Conservation (phyloP, 2,329 filamentous ascomycete species). For the Seiridium unicorne region DNA sequence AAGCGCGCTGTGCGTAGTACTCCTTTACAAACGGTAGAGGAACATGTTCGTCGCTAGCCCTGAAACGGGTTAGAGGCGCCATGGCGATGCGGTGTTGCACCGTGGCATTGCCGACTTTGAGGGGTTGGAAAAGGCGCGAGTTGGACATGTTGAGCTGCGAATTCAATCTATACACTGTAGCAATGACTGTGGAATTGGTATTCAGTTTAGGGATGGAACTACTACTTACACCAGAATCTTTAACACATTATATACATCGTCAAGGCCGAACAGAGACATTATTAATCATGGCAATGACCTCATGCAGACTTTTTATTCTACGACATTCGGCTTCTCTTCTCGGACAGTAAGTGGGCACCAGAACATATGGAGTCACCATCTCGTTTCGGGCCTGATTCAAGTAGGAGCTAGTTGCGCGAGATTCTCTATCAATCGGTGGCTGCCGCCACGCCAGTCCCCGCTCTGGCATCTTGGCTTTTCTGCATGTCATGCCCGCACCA, state of each 20-base stretch:
- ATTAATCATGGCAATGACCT: background rate
- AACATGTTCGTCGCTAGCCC: conserved; percentile 41
- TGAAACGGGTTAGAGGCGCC: conserved; percentile 51
- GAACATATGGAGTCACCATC: no score
- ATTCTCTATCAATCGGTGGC: no score
- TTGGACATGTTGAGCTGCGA: background rate
- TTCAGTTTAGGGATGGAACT: background rate
- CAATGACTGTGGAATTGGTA: no score
- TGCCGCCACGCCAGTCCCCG: no score
- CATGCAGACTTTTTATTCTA: background rate
- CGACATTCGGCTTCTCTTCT: background rate
- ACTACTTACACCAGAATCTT: background rate
- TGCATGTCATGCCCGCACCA: no score
- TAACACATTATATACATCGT: background rate
- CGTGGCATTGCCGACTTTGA: conserved; percentile 40
- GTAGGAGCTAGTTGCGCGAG: no score
- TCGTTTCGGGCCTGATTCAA: no score
- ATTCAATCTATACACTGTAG: no score
- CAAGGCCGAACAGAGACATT: background rate
- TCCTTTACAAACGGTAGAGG: conserved; percentile 25
- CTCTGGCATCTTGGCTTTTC: no score
- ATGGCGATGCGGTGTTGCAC: conserved; percentile 50
- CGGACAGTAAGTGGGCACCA: background rate
- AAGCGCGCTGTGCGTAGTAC: conserved; percentile 43
- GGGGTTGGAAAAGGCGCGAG: conserved; percentile 35